Percentiles rank a stretch among this genome's conserved stretches.
These are phyloP conservation scores for Byssoonygena ceratinophila DNA, from an alignment of 2,329 filamentous ascomycete species.

Conservation along the genomic window DNA sequence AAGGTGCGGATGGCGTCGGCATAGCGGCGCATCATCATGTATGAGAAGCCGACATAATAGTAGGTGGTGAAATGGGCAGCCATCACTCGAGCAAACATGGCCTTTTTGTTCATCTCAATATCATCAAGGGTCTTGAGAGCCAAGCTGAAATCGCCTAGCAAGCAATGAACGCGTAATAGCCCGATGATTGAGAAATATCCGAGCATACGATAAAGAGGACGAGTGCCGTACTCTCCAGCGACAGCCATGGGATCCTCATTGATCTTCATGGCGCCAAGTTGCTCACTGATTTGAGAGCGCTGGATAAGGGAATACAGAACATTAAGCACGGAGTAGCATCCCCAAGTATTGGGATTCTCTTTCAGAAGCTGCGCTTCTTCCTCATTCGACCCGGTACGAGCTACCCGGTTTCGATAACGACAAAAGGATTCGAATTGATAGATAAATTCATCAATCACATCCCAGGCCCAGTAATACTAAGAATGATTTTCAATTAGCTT, in stretches of 20 bases:
- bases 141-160: slow-evolving; percentile 94
- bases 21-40: slow-evolving; percentile 99
- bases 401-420: slow-evolving; percentile 86
- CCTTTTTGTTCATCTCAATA: slow-evolving; percentile 99
- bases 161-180: slow-evolving; percentile 85
- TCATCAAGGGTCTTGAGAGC: slow-evolving; percentile 98
- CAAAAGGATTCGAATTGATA: slow-evolving; percentile 99
- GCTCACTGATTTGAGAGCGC: slow-evolving; percentile 94
- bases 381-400: slow-evolving; percentile 67
- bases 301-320: slow-evolving; percentile 99
- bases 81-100: slow-evolving; percentile 99
- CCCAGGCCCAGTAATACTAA: slow-evolving; percentile 99
- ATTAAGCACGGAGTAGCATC: slow-evolving; percentile 98
- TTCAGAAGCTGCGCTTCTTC: slow-evolving; percentile 85
- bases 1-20: slow-evolving; percentile 99
- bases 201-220: slow-evolving; percentile 93
- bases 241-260: slow-evolving; percentile 80
- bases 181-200: slow-evolving; percentile 99
- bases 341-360: slow-evolving; percentile 98
- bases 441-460: slow-evolving; percentile 99
- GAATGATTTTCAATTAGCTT: slow-evolving; percentile 8
- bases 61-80: slow-evolving; percentile 98
- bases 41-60: slow-evolving; percentile 99
- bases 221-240: slow-evolving; percentile 87
- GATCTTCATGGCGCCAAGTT: slow-evolving; percentile 86